These are phyloP conservation scores for Globisporangium paroecandrum DNA, from an alignment of 352 stramenopile species.

Conservation along the genomic window DNA sequence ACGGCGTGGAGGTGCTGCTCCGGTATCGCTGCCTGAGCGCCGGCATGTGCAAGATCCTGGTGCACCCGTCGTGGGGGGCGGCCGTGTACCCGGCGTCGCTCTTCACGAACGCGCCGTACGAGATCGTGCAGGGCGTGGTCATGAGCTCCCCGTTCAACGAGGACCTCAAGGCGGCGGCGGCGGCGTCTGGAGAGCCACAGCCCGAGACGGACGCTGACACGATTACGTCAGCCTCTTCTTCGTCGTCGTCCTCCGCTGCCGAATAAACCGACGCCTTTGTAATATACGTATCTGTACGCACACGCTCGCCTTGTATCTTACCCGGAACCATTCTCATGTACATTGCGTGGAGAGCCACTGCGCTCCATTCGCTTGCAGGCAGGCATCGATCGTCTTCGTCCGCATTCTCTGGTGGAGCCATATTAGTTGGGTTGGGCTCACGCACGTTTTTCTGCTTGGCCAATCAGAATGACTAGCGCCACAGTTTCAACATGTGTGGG, in stretches of 20 bases:
- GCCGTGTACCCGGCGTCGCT: slow-evolving; percentile 96
- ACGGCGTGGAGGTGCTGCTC: slow-evolving; percentile 90
- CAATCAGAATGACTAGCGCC: slow-evolving; percentile 1
- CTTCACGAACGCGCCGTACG: slow-evolving; percentile 91
- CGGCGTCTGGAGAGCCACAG: slow-evolving; percentile 9
- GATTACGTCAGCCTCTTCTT: background rate
- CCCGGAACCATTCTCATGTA: background rate
- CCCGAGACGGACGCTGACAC: slow-evolving; percentile 19
- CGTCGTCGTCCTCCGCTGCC: background rate
- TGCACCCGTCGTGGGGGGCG: slow-evolving; percentile 93
- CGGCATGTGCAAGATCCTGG: slow-evolving; percentile 96
- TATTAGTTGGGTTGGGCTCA: background rate
- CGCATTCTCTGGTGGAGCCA: background rate
- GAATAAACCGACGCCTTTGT: slow-evolving; percentile 11
- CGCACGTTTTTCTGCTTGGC: slow-evolving; percentile 6
- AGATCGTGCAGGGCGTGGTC: slow-evolving; percentile 71
- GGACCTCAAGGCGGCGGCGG: background rate
- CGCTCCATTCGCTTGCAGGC: background rate
- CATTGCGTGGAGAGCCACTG: background rate
- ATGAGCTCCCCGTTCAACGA: slow-evolving; percentile 27
- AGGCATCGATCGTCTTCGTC: background rate
- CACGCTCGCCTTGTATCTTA: background rate
- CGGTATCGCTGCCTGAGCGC: slow-evolving; percentile 83
- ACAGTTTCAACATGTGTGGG: background rate
- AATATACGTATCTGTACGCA: slow-evolving; percentile 15